Base-by-base conservation (phyloP, 192 early-diverging fungal species). In the Backusella sp. region DNA sequence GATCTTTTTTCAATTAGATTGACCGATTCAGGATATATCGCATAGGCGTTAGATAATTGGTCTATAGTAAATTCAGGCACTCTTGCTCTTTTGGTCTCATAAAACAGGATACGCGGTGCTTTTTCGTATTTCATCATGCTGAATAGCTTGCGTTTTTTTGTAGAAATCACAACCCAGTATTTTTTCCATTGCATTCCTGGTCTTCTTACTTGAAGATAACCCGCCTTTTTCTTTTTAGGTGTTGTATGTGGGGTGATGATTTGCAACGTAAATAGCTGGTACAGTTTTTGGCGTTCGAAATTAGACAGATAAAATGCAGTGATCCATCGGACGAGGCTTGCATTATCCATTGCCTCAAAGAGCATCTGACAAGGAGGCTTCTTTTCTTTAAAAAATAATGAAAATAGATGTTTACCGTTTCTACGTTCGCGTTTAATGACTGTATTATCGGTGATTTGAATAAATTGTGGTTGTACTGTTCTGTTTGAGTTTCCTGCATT, bases 341-440 rank as follows among this genome's bases (percentile, higher is more conserved):
- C 21, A 62, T 14, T 62, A 62, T 62, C 56, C 23, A 62, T 62
- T 62, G 56, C 23, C 26, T 62, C 56, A 62, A 62, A 62, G 56
- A 62, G 56, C 56, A 62, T 28, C 21, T 5, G 21, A 4, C 21
- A 62, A 12, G 56, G 56, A 11, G 23, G 21, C 12, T 62, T 62
- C 3, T 62, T 62, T 62, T 62, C 56, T 28, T 62, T 62, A 12
- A 62, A 62, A 62, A 62, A 11, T 14, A 62, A 62, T 4, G 56
- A 62, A 62, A 62, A 62, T 23, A 62, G 12, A 28, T 62, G 56
- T 28, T 62, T 62, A 0, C 26, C 26, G 12, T 62, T 62, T 62
- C 11, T 62, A 28, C 56, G 56, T 11, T 62, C 56, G 26, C 56
- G 26, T 28, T 62, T 28, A 28, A 62, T 62, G 2, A 62, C 26